Evolutionary conservation across 2,329 filamentous ascomycete species (phyloP).

Genomic region (Trichoderma lentiforme): DNA sequence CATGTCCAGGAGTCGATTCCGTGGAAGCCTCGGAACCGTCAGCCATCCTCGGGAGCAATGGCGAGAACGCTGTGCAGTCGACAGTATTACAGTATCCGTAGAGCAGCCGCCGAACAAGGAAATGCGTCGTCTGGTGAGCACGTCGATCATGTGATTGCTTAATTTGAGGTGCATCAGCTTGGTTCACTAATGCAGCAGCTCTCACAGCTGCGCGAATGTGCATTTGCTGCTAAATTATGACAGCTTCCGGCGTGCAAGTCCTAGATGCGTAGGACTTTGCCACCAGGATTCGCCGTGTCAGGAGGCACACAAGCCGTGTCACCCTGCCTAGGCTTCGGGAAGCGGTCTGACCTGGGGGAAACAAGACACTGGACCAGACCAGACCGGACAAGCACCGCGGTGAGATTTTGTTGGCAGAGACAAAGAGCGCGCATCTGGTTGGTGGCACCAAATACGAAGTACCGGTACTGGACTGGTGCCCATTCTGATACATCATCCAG

Average conservation of each 20-base stretch:
- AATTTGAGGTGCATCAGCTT: neutral
- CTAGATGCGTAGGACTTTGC: conserved; percentile 19
- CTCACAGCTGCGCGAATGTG: neutral
- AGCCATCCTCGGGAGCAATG: neutral
- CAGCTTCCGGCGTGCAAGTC: conserved; percentile 13
- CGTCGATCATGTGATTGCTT: conserved; percentile 11
- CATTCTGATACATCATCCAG: neutral
- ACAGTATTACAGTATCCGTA: no score
- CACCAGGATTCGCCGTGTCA: conserved; percentile 13
- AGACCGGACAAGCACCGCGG: neutral
- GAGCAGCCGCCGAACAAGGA: neutral
- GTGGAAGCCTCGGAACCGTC: neutral
- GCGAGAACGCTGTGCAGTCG: neutral
- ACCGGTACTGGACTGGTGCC: neutral
- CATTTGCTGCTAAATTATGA: neutral
- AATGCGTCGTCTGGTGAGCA: conserved; percentile 3
- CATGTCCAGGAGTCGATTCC: neutral
- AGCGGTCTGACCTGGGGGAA: conserved; percentile 18
- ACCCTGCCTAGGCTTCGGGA: conserved; percentile 14
- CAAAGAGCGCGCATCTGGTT: neutral
- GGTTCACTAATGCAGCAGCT: neutral
- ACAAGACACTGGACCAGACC: neutral
- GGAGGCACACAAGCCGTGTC: conserved; percentile 18
- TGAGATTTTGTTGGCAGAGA: conserved; percentile 2
- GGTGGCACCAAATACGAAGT: neutral